A percentile compares a stretch with the other conserved stretches of the same genome.
Evolutionary conservation across 1,284 basidiomycete species (phyloP).

Genomic region (Leucoagaricus sp.): DNA sequence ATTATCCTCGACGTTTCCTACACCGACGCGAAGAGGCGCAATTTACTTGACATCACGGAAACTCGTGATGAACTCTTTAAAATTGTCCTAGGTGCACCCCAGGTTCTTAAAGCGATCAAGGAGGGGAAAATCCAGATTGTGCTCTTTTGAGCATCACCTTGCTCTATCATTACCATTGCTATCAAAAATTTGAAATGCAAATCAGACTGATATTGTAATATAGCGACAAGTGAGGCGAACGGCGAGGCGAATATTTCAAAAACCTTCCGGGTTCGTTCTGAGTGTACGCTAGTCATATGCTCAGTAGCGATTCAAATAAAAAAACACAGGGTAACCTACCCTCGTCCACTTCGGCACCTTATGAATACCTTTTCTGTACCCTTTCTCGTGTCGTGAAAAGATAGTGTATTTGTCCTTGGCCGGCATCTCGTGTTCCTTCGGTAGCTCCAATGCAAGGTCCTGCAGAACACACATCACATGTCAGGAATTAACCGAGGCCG

Average conservation of each 20-base stretch:
- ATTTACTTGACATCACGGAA: slow-evolving; percentile 79
- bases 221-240: slow-evolving; percentile 17
- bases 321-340: slow-evolving; percentile 47
- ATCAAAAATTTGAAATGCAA: slow-evolving; percentile 16
- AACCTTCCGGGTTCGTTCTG: slow-evolving; percentile 86
- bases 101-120: slow-evolving; percentile 61
- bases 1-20: slow-evolving; percentile 76
- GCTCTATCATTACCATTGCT: slow-evolving; percentile 2
- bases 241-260: slow-evolving; percentile 51
- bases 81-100: slow-evolving; percentile 63
- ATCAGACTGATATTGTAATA: slow-evolving; percentile 21
- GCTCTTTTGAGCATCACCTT: slow-evolving; percentile 51
- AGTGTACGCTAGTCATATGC: slow-evolving; percentile 64
- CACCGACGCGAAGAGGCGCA: slow-evolving; percentile 73
- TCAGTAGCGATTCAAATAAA: slow-evolving; percentile 13
- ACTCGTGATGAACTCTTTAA: slow-evolving; percentile 80
- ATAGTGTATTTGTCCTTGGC: slow-evolving; percentile 95
- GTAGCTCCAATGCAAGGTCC: slow-evolving; percentile 73
- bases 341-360: slow-evolving; percentile 95
- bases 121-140: slow-evolving; percentile 76
- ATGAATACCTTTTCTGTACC: slow-evolving; percentile 94
- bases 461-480: slow-evolving; percentile 28
- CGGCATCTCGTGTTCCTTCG: slow-evolving; percentile 88
- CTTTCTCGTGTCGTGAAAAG: slow-evolving; percentile 70
- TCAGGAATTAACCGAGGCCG: neutral